Evolutionary conservation across 2,329 filamentous ascomycete genomes (phyloP), one percentile per base, ranked within the genome.

Genomic region (Aspergillus transmontanensis): DNA sequence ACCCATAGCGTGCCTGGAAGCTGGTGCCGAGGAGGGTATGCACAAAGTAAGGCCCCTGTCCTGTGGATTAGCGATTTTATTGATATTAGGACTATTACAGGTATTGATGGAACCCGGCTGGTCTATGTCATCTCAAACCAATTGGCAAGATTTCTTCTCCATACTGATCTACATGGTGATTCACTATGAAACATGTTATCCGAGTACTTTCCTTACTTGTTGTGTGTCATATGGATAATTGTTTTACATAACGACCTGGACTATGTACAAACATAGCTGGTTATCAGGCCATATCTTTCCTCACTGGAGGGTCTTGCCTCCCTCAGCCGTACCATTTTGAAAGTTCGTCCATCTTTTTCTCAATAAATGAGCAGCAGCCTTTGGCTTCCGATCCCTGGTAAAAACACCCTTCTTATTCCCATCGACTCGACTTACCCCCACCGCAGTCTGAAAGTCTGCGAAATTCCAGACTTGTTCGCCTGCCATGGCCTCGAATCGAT

Each of bases 401-500:
- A 46, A 46, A 46, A 46, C 43, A 23, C 43, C 43, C n/a, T 21
- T 46, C 11, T 46, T 58, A 26, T 58, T 58, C 4, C 41, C 57
- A 36, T 58, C 57, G 0, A 58, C 57, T 26, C 57, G 26, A 26
- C 6, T 26, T 10, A 58, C 21, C 6, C 43, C 41, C 3, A 36
- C 66, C 5, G 41, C 26, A 3, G 57, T 58, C 12, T 58, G 57
- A 21, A 58, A 58, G 12, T 58, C 57, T 3, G 57, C 41, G 9
- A 58, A 58, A 26, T 50, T 50, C 57, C 41, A 58, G 28, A 58
- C 41, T 11, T 58, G 57, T 32, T 58, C 57, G 5, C 41, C 57
- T 4, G 32, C n/a, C 43, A 58, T 36, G 5, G 41, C 19, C 12
- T 58, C 41, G 5, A 58, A 14, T 6, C 21, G 57, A 23, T 58